These are phyloP conservation scores for Nannizziopsis arthrosporioides DNA, from an alignment of 2,329 filamentous ascomycete species.

Conservation along the genomic window DNA sequence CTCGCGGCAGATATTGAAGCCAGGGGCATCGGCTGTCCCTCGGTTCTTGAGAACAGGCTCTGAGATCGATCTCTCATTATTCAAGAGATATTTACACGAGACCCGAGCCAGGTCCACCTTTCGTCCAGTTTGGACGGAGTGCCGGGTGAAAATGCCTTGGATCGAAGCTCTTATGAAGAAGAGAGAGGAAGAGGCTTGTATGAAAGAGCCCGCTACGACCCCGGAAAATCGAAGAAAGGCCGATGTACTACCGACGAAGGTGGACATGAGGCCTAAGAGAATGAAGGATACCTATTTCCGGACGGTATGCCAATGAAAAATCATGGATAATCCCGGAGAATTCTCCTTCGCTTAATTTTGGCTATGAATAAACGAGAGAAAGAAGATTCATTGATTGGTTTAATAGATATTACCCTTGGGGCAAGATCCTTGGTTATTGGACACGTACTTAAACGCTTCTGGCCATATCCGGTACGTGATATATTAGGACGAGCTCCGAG, in stretches of 20 bases:
- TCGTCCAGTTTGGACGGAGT: constrained; percentile 35
- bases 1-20: neutral
- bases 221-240: constrained; percentile 33
- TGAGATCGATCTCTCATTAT: neutral
- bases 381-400: neutral
- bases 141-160: constrained; percentile 55
- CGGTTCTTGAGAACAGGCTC: neutral
- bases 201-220: constrained; percentile 11
- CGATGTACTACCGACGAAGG: constrained; percentile 30
- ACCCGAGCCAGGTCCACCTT: constrained; percentile 18
- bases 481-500: neutral
- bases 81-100: constrained; percentile 21
- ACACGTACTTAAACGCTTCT: constrained; percentile 65
- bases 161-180: constrained; percentile 51
- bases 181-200: constrained; percentile 29
- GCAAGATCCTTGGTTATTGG: constrained; percentile 63
- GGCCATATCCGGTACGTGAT: constrained; percentile 53
- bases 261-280: constrained; percentile 51
- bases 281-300: constrained; percentile 62
- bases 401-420: constrained; percentile 53
- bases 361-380: neutral
- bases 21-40: neutral
- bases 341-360: no score
- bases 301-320: constrained; percentile 40
- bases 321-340: no score